Conservation (phyloP, 768 basidiomycete genomes). For the Pisolithus marmoratus region DNA sequence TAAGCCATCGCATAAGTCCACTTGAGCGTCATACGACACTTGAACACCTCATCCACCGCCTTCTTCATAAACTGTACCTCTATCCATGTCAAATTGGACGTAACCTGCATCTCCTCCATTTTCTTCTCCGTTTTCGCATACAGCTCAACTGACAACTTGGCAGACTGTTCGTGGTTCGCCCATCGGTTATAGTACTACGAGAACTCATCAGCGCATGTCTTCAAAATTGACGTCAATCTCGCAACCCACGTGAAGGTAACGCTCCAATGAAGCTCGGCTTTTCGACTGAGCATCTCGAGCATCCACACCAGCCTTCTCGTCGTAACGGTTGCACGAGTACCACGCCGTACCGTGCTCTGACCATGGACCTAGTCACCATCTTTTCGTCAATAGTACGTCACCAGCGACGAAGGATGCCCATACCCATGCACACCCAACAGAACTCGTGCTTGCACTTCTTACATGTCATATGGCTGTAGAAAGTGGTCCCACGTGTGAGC, state of each 20-base stretch:
- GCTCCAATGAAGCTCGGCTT: conserved; percentile 85
- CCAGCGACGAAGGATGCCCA: not conserved
- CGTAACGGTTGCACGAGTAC: conserved; percentile 98
- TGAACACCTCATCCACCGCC: conserved; percentile 87
- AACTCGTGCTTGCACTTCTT: conserved; percentile 99
- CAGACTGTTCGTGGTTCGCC: conserved; percentile 99
- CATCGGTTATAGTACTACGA: conserved; percentile 97
- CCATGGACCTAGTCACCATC: conserved; percentile 70
- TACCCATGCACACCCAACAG: conserved; percentile 99
- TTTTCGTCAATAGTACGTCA: too few relatives aligned
- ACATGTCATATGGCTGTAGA: conserved; percentile 94
- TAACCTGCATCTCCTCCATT: conserved; percentile 99
- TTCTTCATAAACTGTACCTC: conserved; percentile 99
- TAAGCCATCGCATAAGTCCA: conserved; percentile 99
- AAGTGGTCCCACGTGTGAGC: conserved; percentile 7
- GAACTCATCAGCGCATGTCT: not conserved
- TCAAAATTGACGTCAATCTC: not conserved
- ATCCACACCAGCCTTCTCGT: conserved; percentile 83
- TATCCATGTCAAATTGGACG: conserved; percentile 92
- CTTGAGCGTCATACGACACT: conserved; percentile 92
- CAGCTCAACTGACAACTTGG: conserved; percentile 88
- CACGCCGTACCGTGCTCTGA: conserved; percentile 93
- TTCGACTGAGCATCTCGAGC: conserved; percentile 89
- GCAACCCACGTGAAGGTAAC: conserved; percentile 85
- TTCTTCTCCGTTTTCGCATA: conserved; percentile 98